These are phyloP conservation scores for Porcisia deanei DNA, from an alignment of 208 protist species.

Conservation along the genomic window DNA sequence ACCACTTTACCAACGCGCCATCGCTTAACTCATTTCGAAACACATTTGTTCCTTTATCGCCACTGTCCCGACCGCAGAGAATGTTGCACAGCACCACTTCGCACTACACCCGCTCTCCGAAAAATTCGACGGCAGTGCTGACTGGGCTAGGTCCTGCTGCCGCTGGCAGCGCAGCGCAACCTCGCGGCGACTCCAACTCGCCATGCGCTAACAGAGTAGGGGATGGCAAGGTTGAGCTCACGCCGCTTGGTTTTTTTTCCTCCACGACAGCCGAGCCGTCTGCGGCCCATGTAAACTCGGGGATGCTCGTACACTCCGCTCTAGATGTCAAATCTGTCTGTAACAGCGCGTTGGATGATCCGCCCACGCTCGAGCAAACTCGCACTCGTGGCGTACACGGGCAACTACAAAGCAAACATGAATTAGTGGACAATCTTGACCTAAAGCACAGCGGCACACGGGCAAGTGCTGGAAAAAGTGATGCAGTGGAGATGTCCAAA, in stretches of 20 bases:
- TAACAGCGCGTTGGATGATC: conserved; percentile 16
- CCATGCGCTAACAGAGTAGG: neutral
- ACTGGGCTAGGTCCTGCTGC: neutral
- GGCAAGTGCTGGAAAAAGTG: neutral
- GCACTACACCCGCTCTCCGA: conserved; percentile 9
- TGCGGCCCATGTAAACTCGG: conserved; percentile 9
- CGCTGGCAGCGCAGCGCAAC: conserved; percentile 1
- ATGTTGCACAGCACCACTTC: conserved; percentile 5
- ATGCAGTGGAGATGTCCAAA: neutral
- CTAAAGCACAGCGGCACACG: neutral
- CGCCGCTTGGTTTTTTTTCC: neutral
- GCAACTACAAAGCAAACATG: neutral
- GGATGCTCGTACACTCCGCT: conserved; percentile 1
- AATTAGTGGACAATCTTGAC: neutral
- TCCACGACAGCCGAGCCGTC: conserved; percentile 2
- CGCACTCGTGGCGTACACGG: conserved; percentile 5
- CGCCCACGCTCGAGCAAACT: conserved; percentile 31
- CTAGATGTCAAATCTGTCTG: neutral
- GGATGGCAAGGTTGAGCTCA: neutral
- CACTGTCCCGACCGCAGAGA: conserved; percentile 3
- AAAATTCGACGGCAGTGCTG: neutral
- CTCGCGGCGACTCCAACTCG: neutral
- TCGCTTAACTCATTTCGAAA: conserved; percentile 19
- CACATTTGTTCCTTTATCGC: conserved; percentile 12
- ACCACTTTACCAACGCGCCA: conserved; percentile 2